Conservation (phyloP, 1,284 basidiomycete genomes). For the Austropuccinia psidii region DNA sequence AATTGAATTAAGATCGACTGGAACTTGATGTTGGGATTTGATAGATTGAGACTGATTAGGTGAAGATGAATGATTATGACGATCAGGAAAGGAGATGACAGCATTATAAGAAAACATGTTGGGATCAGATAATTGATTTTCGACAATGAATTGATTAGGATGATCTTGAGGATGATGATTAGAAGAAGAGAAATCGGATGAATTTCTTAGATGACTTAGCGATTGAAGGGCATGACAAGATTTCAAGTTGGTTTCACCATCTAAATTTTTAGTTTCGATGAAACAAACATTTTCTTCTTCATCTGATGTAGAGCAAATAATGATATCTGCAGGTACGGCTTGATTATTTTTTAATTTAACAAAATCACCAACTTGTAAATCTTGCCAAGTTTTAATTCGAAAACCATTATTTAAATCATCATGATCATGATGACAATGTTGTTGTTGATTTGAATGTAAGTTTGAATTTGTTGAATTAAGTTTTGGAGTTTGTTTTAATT, state of each 20-base stretch:
- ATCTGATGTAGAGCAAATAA: conserved; percentile 94
- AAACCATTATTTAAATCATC: no score
- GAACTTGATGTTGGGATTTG: conserved; percentile 42
- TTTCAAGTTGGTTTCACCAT: conserved; percentile 98
- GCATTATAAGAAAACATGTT: conserved; percentile 93
- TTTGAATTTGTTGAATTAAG: no score
- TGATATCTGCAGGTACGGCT: conserved; percentile 77
- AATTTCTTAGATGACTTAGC: conserved; percentile 61
- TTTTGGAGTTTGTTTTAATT: no score
- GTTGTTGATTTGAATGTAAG: no score
- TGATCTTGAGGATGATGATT: conserved; percentile 52
- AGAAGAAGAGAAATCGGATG: conserved; percentile 38
- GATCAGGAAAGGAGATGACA: conserved; percentile 58
- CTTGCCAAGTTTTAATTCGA: conserved; percentile 75
- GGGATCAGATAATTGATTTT: conserved; percentile 78
- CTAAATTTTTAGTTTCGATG: conserved; percentile 97
- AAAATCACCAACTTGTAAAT: conserved; percentile 87
- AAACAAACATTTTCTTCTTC: conserved; percentile 86
- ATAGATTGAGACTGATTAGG: no score
- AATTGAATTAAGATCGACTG: conserved; percentile 74
- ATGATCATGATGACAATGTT: no score
- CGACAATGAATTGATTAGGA: conserved; percentile 58
- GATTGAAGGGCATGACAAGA: conserved; percentile 72
- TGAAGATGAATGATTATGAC: conserved; percentile 49
- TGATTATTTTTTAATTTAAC: conserved; percentile 84